These are phyloP conservation scores for Sclerotinia borealis DNA, from an alignment of 2,329 filamentous ascomycete species.

Conservation along the genomic window DNA sequence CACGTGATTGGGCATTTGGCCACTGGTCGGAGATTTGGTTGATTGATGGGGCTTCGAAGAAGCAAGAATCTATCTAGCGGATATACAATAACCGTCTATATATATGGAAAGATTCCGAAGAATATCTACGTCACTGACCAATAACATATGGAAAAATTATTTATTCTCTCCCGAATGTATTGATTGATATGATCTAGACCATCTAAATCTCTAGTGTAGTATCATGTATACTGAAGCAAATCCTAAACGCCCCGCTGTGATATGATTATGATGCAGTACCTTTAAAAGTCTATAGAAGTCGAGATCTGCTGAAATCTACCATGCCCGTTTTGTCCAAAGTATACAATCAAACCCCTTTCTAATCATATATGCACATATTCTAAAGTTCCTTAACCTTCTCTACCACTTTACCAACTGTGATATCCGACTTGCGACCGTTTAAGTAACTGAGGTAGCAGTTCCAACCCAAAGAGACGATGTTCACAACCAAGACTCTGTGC, in stretches of 20 bases:
- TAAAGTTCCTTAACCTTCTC: slow-evolving; percentile 12
- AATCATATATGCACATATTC: not conserved
- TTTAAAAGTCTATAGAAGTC: slow-evolving; percentile 3
- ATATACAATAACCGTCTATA: not conserved
- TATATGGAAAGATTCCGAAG: not conserved
- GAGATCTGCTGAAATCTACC: slow-evolving; percentile 5
- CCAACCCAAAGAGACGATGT: slow-evolving; percentile 58
- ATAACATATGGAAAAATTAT: not conserved
- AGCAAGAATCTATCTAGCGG: not conserved
- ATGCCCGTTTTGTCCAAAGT: not conserved
- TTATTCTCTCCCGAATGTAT: not conserved
- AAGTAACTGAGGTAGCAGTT: slow-evolving; percentile 37
- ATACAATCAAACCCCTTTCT: not conserved
- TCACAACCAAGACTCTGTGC: slow-evolving; percentile 64
- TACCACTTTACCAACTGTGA: slow-evolving; percentile 1
- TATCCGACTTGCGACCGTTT: slow-evolving; percentile 20
- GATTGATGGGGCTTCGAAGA: no score
- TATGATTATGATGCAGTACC: slow-evolving; percentile 9
- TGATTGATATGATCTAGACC: not conserved
- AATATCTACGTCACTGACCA: slow-evolving; percentile 1
- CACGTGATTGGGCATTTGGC: not conserved
- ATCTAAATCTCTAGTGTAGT: not conserved
- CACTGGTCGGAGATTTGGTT: not conserved
- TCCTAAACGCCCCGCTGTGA: slow-evolving; percentile 22
- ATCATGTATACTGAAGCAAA: not conserved